Percentiles rank a stretch among this genome's conserved stretches.
phyloP scores from a whole-genome alignment of 2,329 filamentous ascomycete genomes.

The Dactylonectria estremocensis region DNA sequence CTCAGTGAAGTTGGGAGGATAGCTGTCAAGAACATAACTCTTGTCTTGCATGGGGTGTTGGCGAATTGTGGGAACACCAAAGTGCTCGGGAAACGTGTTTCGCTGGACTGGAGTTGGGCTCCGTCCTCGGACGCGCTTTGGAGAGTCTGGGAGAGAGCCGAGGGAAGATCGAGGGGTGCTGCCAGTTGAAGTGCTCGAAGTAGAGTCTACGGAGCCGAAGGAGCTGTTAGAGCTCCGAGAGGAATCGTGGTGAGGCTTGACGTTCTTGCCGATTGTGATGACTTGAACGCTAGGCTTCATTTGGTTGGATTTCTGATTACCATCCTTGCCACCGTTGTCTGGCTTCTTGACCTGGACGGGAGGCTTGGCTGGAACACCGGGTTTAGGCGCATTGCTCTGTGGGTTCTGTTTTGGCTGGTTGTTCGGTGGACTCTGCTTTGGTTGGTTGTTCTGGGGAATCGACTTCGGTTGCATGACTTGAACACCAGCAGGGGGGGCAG shows the following conservation, averaged over 20 bases:
- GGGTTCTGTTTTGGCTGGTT: neutral
- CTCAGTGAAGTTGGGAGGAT: neutral
- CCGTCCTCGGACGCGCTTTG: slow-evolving; percentile 26
- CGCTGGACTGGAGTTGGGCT: slow-evolving; percentile 32
- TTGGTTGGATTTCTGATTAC: neutral
- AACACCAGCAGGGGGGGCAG: neutral
- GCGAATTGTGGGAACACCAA: slow-evolving; percentile 18
- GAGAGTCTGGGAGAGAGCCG: slow-evolving; percentile 28
- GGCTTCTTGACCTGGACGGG: slow-evolving; percentile 4
- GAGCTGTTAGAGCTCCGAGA: slow-evolving; percentile 38
- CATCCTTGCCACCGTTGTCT: neutral
- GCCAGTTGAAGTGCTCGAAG: slow-evolving; percentile 20
- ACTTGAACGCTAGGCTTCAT: neutral
- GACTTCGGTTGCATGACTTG: neutral
- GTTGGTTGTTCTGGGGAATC: neutral
- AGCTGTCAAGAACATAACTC: neutral
- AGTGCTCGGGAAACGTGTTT: slow-evolving; percentile 32
- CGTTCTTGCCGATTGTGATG: neutral
- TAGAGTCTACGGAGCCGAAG: slow-evolving; percentile 16
- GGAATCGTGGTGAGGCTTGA: slow-evolving; percentile 2
- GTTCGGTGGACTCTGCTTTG: neutral
- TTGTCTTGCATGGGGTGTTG: slow-evolving; percentile 4
- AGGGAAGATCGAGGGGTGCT: slow-evolving; percentile 42
- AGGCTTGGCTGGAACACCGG: neutral
- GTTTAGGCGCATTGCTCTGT: neutral